Base-by-base conservation (phyloP, 208 protist species). In the Crithidia bombi region DNA sequence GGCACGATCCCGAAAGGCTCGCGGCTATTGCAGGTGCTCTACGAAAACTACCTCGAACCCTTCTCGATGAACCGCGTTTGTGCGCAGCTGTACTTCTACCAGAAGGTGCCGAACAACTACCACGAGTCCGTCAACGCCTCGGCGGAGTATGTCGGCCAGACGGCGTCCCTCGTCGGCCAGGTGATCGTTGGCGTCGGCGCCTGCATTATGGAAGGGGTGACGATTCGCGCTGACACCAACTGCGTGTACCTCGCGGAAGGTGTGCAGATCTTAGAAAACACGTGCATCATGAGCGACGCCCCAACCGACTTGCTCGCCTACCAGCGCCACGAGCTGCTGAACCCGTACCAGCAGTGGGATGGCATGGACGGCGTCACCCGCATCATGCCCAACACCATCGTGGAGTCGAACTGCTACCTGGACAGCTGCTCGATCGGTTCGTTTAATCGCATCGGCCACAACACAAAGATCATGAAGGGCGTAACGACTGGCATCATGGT, bases 291-390 rank as follows among this genome's bases (percentile, higher is more conserved):
- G 54, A 93, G 87, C 79, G 91, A 96, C 56, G 86, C 87, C 11
- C 87, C 91, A 41, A 88, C 82, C 10, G 81, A 94, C 64, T 72
- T 96, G 46, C 73, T 94, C 25, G 86, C 86, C 9, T 96, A 96
- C 57, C 86, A 93, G 74, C 83, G 91, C 17, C 81, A 93, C 49
- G 91, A 96, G 75, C 56, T 78, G 54, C 69, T 96, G 49, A 96
- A 96, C 76, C 91, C 91, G 25, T 96, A 96, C 73, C 91, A 96
- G 65, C 86, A 94, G 64, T 94, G 88, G 89, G 91, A 96, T 44
- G 86, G 86, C 38, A 92, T 93, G 85, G 75, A 87, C 73, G 91
- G 91, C 19, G 86, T 93, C 17, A 83, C 69, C 36, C 82, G 85
- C 38, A 81, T 96, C 51, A 88, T 89, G 85, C 86, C 82, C 25